A percentile compares a stretch with the other conserved stretches of the same genome.
Conservation (phyloP, 495 filamentous ascomycete species). For the Penicillium daleae region DNA sequence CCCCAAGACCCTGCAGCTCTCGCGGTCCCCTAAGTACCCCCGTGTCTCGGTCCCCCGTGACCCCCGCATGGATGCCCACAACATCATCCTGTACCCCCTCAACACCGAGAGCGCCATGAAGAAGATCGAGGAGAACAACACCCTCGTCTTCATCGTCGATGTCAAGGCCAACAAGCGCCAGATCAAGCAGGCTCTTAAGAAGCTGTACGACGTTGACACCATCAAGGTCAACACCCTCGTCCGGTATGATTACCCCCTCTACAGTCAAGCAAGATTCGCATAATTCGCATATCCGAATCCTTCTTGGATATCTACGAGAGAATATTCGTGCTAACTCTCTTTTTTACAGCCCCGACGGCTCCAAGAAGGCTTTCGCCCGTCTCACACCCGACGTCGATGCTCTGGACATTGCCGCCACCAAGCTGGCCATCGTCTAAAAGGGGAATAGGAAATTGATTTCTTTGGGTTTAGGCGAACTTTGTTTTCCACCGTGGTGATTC, state of each 20-base stretch:
- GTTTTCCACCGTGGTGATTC: conserved; percentile 50
- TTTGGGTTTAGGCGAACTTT: conserved; percentile 49
- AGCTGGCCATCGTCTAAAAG: conserved; percentile 92
- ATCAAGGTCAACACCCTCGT: conserved; percentile 99
- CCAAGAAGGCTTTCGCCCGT: conserved; percentile 97
- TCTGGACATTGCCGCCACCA: conserved; percentile 98
- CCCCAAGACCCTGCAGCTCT: conserved; percentile 89
- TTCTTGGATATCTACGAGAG: neutral
- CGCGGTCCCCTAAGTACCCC: conserved; percentile 93
- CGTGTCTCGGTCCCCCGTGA: conserved; percentile 90
- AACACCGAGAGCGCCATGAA: conserved; percentile 99
- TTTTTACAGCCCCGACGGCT: conserved; percentile 77
- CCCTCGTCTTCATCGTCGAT: conserved; percentile 97
- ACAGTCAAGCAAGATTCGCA: too few species aligned
- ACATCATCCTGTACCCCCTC: conserved; percentile 81
- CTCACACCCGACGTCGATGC: conserved; percentile 96
- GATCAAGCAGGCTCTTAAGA: conserved; percentile 98
- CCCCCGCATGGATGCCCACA: conserved; percentile 90
- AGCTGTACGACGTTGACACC: conserved; percentile 96
- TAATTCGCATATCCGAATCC: too few species aligned
- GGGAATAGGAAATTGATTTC: conserved; percentile 33
- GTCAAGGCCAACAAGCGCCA: conserved; percentile 99
- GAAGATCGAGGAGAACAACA: conserved; percentile 99
- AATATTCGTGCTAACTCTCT: conserved; percentile 18
- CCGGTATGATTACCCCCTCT: conserved; percentile 61